Percentiles rank a stretch among this genome's conserved stretches.
These are phyloP conservation scores for Hemisphaericaspora xylanilytica DNA, from an alignment of 1,139 yeast genomes.

Conservation along the genomic window DNA sequence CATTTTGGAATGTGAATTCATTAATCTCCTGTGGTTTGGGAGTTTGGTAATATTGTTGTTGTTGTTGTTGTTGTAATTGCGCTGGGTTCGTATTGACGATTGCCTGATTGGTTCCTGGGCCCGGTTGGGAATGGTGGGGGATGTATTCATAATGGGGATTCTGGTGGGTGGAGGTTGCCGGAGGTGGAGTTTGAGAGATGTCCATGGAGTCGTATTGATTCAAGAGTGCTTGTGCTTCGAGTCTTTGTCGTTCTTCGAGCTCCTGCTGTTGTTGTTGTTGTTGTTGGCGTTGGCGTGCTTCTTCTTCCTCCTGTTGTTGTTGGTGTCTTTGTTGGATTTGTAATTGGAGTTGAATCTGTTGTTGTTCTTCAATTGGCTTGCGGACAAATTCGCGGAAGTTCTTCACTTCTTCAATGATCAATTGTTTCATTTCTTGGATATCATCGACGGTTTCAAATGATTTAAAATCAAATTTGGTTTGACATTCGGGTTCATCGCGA, in stretches of 20 bases:
- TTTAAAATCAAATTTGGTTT: slow-evolving; percentile 75
- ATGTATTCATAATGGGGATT: slow-evolving; percentile 2
- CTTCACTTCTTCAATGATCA: slow-evolving; percentile 80
- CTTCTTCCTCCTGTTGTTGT: slow-evolving; percentile 23
- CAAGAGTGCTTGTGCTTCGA: slow-evolving; percentile 11
- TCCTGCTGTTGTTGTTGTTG: slow-evolving; percentile 10
- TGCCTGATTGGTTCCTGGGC: slow-evolving; percentile 12
- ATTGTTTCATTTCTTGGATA: slow-evolving; percentile 66
- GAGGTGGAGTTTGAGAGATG: slow-evolving; percentile 19
- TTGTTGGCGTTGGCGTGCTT: slow-evolving; percentile 13
- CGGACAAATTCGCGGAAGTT: slow-evolving; percentile 79
- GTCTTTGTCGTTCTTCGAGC: slow-evolving; percentile 2
- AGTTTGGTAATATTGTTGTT: slow-evolving; percentile 4
- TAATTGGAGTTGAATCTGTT: slow-evolving; percentile 41
- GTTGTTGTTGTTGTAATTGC: slow-evolving; percentile 3
- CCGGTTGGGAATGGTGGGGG: slow-evolving; percentile 2
- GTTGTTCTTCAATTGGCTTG: slow-evolving; percentile 69
- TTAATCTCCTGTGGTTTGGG: slow-evolving; percentile 51
- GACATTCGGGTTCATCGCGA: slow-evolving; percentile 86
- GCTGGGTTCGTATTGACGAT: slow-evolving; percentile 10
- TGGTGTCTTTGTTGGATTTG: slow-evolving; percentile 35
- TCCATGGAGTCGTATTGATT: slow-evolving; percentile 10
- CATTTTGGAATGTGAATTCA: slow-evolving; percentile 37
- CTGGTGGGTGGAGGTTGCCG: too few relatives aligned
- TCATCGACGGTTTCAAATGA: slow-evolving; percentile 87